Conservation (phyloP, 2,329 filamentous ascomycete species). For the Leptographium flavum region DNA sequence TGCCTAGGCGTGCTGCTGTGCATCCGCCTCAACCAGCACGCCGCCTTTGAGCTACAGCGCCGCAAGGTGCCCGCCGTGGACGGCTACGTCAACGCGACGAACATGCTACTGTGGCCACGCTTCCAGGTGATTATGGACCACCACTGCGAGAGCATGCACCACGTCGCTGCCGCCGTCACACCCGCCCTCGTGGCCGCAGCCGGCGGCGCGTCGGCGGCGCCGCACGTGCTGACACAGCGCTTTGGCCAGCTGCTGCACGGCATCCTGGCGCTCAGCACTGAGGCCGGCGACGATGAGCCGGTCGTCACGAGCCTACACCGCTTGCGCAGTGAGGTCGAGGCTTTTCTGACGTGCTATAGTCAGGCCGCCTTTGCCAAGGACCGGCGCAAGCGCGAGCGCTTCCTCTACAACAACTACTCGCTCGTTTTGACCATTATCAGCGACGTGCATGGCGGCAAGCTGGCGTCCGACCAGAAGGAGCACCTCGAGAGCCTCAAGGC, state of each 20-base stretch:
- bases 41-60: constrained; percentile 86
- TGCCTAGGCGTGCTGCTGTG: constrained; percentile 79
- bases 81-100: constrained; percentile 83
- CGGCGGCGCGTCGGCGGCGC: constrained; percentile 57
- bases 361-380: constrained; percentile 55
- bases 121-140: constrained; percentile 89
- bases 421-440: constrained; percentile 86
- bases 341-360: constrained; percentile 64
- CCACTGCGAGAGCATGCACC: constrained; percentile 76
- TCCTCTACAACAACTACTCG: constrained; percentile 92
- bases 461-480: constrained; percentile 59
- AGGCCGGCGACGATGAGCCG: constrained; percentile 88
- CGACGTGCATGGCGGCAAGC: constrained; percentile 52
- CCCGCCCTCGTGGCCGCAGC: constrained; percentile 22
- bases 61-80: constrained; percentile 82
- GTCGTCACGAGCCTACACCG: constrained; percentile 68
- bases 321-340: constrained; percentile 68
- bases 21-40: constrained; percentile 83
- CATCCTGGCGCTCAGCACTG: constrained; percentile 68
- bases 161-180: constrained; percentile 24
- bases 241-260: constrained; percentile 87
- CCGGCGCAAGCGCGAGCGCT: constrained; percentile 67
- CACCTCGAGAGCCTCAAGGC: constrained; percentile 57
- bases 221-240: constrained; percentile 84
- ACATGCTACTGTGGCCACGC: constrained; percentile 92